These are phyloP conservation scores for Baorangia bicolor DNA, from an alignment of 768 basidiomycete genomes.

Conservation along the genomic window DNA sequence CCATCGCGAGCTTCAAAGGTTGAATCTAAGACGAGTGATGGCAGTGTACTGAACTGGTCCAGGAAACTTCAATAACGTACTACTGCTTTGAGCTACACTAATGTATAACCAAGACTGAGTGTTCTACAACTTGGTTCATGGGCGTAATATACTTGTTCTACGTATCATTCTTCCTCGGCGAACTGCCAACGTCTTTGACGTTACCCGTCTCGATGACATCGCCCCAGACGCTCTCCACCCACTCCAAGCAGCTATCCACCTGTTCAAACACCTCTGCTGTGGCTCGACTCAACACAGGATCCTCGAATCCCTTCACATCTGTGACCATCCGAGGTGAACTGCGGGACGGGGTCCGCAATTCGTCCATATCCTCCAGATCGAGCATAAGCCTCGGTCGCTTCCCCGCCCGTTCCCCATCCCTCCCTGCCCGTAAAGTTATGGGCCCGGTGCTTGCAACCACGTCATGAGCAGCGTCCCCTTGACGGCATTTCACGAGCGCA, in stretches of 20 bases:
- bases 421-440: conserved; percentile 34
- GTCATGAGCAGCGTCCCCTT: conserved; percentile 1
- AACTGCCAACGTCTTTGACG: not conserved
- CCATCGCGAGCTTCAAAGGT: too few species aligned
- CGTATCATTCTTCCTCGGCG: not conserved
- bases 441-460: conserved; percentile 12
- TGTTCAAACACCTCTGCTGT: conserved; percentile 41
- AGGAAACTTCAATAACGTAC: too few species aligned
- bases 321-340: conserved; percentile 5
- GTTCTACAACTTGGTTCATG: too few species aligned
- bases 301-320: conserved; percentile 66
- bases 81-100: not conserved
- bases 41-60: too few species aligned
- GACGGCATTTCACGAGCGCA: conserved; percentile 26
- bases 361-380: conserved; percentile 22
- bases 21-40: too few species aligned
- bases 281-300: conserved; percentile 49
- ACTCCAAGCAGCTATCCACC: conserved; percentile 44
- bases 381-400: conserved; percentile 31
- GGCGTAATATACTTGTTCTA: not conserved
- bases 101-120: not conserved
- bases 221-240: conserved; percentile 58
- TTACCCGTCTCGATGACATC: conserved; percentile 35
- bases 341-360: not conserved
- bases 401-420: conserved; percentile 16